phyloP scores from a whole-genome alignment of 1,284 basidiomycete species.

The Caloboletus firmus region DNA sequence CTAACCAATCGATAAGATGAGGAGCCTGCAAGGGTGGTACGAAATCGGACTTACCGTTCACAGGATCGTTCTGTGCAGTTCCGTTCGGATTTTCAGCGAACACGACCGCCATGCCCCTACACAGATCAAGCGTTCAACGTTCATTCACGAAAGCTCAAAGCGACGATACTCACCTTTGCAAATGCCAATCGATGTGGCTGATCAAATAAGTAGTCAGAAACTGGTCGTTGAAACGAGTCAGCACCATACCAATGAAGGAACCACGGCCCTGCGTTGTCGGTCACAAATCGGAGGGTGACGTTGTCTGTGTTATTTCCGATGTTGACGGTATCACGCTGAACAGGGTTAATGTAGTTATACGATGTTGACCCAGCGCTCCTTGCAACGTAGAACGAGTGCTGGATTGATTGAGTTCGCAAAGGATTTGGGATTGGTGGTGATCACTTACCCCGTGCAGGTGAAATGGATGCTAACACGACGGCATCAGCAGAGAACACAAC shows the following conservation, averaged over 20 bases:
- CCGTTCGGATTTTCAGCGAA: conserved; percentile 38
- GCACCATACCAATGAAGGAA: conserved; percentile 32
- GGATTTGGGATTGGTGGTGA: background rate
- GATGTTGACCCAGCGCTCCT: conserved; percentile 37
- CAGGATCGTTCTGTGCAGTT: conserved; percentile 17
- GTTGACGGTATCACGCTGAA: conserved; percentile 38
- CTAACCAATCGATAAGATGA: conserved; percentile 3
- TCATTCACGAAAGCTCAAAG: background rate
- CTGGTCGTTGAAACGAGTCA: background rate
- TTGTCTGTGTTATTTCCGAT: conserved; percentile 37
- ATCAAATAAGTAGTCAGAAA: conserved; percentile 5
- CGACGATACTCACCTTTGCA: conserved; percentile 17
- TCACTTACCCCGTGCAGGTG: conserved; percentile 46
- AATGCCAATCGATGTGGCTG: conserved; percentile 39
- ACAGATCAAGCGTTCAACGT: background rate
- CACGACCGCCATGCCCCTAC: conserved; percentile 41
- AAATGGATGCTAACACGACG: conserved; percentile 37
- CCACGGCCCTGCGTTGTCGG: conserved; percentile 39
- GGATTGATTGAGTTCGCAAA: background rate
- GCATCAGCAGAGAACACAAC: background rate
- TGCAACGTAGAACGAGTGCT: conserved; percentile 45
- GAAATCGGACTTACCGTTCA: conserved; percentile 12
- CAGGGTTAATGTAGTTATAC: conserved; percentile 45
- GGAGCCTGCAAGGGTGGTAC: background rate
- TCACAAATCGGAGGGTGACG: conserved; percentile 43